Percentiles rank a stretch among this genome's conserved stretches.
These are phyloP conservation scores for Entelexis sorbosivorans DNA, from an alignment of 1,139 yeast genomes.

Conservation along the genomic window DNA sequence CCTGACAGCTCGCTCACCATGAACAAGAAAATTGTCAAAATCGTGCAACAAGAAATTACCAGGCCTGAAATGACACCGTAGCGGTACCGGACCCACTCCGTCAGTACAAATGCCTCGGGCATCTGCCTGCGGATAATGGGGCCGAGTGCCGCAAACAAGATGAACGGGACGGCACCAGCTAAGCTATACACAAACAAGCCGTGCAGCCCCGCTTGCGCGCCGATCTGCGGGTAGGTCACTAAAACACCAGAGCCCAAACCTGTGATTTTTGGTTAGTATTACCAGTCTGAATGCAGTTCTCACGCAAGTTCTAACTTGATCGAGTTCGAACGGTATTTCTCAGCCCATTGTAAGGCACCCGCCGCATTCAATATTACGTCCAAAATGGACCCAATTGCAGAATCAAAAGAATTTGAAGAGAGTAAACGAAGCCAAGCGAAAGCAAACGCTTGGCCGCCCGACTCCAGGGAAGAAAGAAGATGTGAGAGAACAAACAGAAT, in stretches of 20 bases:
- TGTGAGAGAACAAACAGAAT: conserved; percentile 8
- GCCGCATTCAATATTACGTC: conserved; percentile 14
- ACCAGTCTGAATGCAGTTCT: conserved; percentile 32
- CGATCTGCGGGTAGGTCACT: conserved; percentile 77
- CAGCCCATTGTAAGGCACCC: conserved; percentile 18
- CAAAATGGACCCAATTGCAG: neutral
- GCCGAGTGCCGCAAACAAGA: conserved; percentile 70
- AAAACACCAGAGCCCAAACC: conserved; percentile 88
- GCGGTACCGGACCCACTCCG: conserved; percentile 88
- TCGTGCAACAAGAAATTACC: conserved; percentile 69
- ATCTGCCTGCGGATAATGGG: conserved; percentile 68
- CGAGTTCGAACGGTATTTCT: conserved; percentile 59
- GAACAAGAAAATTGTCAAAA: conserved; percentile 74
- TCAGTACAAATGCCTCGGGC: conserved; percentile 82
- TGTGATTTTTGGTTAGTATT: conserved; percentile 27
- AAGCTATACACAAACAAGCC: conserved; percentile 75
- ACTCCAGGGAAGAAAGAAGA: conserved; percentile 4
- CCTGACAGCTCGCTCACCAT: conserved; percentile 85
- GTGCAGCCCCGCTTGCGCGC: conserved; percentile 75
- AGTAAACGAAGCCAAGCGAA: neutral
- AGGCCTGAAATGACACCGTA: conserved; percentile 64
- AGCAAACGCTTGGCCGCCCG: neutral
- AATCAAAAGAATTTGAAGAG: neutral
- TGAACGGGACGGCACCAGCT: conserved; percentile 75
- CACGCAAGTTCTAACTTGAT: conserved; percentile 85